Evolutionary conservation across 2,329 filamentous ascomycete genomes (phyloP).

Genomic region (Torrubiella hemipterigena): DNA sequence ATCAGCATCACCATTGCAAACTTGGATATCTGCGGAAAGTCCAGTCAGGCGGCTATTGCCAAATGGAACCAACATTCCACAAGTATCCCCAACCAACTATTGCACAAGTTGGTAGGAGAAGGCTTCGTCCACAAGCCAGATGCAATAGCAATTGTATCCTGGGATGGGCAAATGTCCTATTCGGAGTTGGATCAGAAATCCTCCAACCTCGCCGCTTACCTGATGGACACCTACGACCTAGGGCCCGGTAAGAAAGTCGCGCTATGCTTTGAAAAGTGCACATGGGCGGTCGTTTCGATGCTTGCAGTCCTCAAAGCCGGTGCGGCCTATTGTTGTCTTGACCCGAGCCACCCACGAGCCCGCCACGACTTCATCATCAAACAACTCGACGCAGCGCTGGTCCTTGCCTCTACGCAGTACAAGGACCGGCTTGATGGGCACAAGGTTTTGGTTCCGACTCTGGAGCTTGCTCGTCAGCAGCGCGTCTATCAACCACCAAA

Average conservation of each 20-base stretch:
- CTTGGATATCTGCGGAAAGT: too few species aligned
- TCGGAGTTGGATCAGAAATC: slow-evolving; percentile 1
- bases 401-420: background rate
- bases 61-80: too few species aligned
- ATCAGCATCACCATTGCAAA: too few species aligned
- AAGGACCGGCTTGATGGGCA: background rate
- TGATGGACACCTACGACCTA: background rate
- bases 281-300: slow-evolving; percentile 1
- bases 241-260: background rate
- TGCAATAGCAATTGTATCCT: slow-evolving; percentile 3
- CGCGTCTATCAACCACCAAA: too few species aligned
- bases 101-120: slow-evolving; percentile 9
- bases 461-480: too few species aligned
- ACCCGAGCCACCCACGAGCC: too few species aligned
- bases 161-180: slow-evolving; percentile 1
- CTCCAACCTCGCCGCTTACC: background rate
- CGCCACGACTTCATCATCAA: too few species aligned
- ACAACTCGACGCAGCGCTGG: too few species aligned
- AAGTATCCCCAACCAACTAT: too few species aligned
- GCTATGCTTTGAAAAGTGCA: slow-evolving; percentile 3
- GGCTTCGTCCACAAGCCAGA: slow-evolving; percentile 8
- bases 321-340: too few species aligned
- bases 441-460: too few species aligned
- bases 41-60: too few species aligned
- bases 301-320: slow-evolving; percentile 1